These are phyloP conservation scores for Breviolum minutum DNA, from an alignment of 73 alveolate species.

Conservation along the genomic window DNA sequence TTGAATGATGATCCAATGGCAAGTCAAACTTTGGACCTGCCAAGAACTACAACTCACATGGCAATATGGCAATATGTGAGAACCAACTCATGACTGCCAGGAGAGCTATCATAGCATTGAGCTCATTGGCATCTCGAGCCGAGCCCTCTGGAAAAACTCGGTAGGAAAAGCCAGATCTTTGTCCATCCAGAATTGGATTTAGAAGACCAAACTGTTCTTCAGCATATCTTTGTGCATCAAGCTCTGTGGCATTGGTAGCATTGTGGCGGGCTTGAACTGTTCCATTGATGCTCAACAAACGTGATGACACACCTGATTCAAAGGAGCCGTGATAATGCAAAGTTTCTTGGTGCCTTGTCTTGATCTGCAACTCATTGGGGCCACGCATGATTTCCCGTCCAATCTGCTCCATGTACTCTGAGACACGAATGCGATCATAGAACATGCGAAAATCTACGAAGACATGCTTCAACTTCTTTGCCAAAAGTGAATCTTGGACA, in stretches of 20 bases:
- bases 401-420: conserved; percentile 83
- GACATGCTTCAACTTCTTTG: conserved; percentile 10
- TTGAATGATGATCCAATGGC: too few species aligned
- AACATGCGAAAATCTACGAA: conserved; percentile 70
- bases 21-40: conserved; percentile 18
- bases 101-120: not conserved
- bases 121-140: not conserved
- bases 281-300: not conserved
- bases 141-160: conserved; percentile 25
- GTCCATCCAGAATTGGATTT: conserved; percentile 58
- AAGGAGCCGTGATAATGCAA: conserved; percentile 1
- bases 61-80: too few species aligned
- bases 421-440: conserved; percentile 62
- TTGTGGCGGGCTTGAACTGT: not conserved
- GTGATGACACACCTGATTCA: conserved; percentile 1
- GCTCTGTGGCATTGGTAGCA: not conserved
- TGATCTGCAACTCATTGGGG: conserved; percentile 35
- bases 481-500: conserved; percentile 54
- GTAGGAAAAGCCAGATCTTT: conserved; percentile 54
- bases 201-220: not conserved
- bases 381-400: conserved; percentile 71
- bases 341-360: not conserved
- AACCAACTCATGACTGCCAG: not conserved
- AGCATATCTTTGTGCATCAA: not conserved
- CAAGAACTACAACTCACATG: not conserved